A percentile compares a stretch with the other conserved stretches of the same genome.
Conservation (phyloP, 208 protist species). For the Trichomonas vaginalis region DNA sequence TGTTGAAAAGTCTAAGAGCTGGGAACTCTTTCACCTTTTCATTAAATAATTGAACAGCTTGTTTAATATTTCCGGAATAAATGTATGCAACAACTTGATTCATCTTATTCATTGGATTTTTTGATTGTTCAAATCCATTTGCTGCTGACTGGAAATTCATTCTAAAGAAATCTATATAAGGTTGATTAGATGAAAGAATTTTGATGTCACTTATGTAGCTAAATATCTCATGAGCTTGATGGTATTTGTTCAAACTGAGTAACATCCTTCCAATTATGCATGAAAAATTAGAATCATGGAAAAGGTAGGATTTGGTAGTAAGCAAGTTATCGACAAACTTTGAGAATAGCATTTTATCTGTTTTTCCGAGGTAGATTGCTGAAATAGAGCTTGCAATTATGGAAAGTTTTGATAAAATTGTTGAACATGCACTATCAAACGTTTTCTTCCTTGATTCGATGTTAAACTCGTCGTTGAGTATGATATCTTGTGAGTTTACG, state of each 20-base stretch:
- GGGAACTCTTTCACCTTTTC: neutral
- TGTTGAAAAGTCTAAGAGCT: neutral
- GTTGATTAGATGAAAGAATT: neutral
- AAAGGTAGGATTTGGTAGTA: neutral
- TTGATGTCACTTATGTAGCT: neutral
- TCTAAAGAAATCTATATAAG: neutral
- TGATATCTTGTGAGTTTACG: neutral
- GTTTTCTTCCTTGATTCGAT: neutral
- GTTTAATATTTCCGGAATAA: neutral
- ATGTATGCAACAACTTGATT: neutral
- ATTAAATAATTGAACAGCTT: neutral
- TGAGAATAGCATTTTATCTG: neutral
- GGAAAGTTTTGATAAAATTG: neutral
- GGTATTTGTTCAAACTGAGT: neutral
- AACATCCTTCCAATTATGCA: neutral
- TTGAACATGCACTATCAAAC: neutral
- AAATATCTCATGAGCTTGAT: neutral
- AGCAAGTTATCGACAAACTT: neutral
- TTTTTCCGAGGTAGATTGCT: neutral
- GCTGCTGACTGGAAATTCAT: neutral
- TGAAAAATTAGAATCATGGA: neutral
- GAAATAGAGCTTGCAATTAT: neutral
- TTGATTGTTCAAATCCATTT: neutral
- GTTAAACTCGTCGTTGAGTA: neutral
- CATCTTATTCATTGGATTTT: neutral